phyloP scores from a whole-genome alignment of 176 grass and related monocot species.

The Rhynchospora pubera region DNA sequence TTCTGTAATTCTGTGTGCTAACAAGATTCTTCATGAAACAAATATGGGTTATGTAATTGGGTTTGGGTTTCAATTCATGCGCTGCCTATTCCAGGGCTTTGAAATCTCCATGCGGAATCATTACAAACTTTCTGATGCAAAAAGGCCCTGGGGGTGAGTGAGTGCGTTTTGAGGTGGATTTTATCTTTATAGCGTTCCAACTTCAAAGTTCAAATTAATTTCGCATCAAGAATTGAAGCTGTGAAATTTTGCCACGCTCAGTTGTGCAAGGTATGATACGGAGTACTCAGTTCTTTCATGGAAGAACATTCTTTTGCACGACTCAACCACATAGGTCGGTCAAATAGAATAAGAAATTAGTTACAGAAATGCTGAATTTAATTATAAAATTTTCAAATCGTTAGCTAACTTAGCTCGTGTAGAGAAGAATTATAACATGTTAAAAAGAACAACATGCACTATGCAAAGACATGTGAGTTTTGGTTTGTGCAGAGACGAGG shows the following conservation, averaged over 20 bases:
- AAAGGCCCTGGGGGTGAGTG: no score
- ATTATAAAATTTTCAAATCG: neutral
- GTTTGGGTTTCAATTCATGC: no score
- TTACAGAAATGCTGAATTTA: neutral
- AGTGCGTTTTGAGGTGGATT: no score
- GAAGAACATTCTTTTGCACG: neutral
- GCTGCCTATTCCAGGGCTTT: no score
- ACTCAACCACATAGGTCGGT: neutral
- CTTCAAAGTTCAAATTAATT: neutral
- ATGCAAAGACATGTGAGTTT: neutral
- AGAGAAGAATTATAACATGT: neutral
- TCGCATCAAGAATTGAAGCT: neutral
- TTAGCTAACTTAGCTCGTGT: neutral
- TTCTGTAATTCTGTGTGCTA: no score
- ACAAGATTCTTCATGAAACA: no score
- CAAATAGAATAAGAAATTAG: neutral
- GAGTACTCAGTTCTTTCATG: no score
- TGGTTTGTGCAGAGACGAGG: neutral
- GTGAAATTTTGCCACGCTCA: neutral
- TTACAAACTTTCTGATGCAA: no score
- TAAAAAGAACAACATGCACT: neutral
- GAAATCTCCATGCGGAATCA: no score
- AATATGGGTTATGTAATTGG: no score
- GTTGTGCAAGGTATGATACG: neutral
- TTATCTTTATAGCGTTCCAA: no score